Evolutionary conservation across 495 filamentous ascomycete genomes (phyloP).

Genomic region (Neurospora sp.): DNA sequence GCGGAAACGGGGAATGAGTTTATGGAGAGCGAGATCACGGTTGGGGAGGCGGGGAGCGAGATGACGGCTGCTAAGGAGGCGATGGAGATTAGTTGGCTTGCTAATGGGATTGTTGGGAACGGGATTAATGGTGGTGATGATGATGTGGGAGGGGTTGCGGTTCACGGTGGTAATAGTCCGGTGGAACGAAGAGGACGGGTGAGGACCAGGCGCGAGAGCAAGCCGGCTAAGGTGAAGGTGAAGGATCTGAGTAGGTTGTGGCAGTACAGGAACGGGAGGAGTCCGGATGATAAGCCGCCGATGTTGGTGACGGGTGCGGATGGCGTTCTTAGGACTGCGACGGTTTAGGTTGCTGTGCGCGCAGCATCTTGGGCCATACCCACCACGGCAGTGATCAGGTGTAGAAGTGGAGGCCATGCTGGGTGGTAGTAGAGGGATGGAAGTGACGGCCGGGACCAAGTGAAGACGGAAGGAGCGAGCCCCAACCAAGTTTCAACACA

Average conservation of each 20-base stretch:
- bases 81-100: slow-evolving; percentile 24
- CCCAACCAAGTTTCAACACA: background rate
- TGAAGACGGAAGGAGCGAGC: background rate
- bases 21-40: slow-evolving; percentile 43
- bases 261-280: slow-evolving; percentile 59
- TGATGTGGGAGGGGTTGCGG: slow-evolving; percentile 20
- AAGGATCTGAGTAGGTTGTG: slow-evolving; percentile 65
- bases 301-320: slow-evolving; percentile 5
- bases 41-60: slow-evolving; percentile 27
- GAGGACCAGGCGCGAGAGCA: slow-evolving; percentile 1
- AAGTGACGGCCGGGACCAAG: background rate
- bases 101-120: slow-evolving; percentile 12
- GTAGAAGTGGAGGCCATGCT: background rate
- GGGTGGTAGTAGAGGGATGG: background rate
- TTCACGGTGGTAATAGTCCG: slow-evolving; percentile 18
- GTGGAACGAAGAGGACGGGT: slow-evolving; percentile 5
- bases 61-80: slow-evolving; percentile 27
- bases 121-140: slow-evolving; percentile 4
- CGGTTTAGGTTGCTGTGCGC: slow-evolving; percentile 1
- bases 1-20: slow-evolving; percentile 36
- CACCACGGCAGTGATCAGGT: background rate
- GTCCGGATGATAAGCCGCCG: slow-evolving; percentile 34
- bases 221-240: slow-evolving; percentile 36
- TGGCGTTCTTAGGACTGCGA: slow-evolving; percentile 13
- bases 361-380: background rate